These are phyloP conservation scores for Phalaenopsis aphrodite DNA, from an alignment of 106 monocot species.

Conservation along the genomic window DNA sequence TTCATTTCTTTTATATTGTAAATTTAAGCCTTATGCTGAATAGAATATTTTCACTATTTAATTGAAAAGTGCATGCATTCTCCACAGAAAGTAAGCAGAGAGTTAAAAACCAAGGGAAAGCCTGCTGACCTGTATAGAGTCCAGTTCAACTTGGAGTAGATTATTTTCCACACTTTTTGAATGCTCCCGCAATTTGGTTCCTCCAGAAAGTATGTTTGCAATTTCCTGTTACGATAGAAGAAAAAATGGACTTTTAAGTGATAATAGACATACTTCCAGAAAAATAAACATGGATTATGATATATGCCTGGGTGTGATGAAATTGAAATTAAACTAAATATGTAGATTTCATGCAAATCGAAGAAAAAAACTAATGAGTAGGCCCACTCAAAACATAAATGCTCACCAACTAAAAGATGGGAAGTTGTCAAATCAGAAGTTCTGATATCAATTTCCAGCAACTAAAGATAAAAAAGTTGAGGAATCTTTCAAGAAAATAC, in stretches of 20 bases:
- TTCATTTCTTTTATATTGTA: too few species aligned
- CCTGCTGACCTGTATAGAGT: constrained; percentile 77
- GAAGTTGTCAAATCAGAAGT: background rate
- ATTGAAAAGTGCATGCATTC: background rate
- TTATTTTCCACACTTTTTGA: constrained; percentile 94
- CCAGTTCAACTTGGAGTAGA: constrained; percentile 90
- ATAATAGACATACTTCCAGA: background rate
- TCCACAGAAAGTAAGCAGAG: background rate
- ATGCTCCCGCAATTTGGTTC: constrained; percentile 78
- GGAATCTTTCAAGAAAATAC: background rate
- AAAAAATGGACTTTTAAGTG: background rate
- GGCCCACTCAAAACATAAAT: background rate
- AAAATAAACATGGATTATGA: background rate
- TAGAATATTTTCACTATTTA: background rate
- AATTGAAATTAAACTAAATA: too few species aligned
- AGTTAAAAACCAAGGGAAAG: background rate
- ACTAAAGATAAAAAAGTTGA: background rate
- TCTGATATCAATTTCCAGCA: background rate
- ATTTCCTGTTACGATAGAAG: constrained; percentile 50
- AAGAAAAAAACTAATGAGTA: background rate
- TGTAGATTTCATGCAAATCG: background rate
- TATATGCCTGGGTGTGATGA: background rate
- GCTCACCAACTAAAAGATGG: background rate
- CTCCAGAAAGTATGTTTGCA: constrained; percentile 76
- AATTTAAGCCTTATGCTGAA: too few species aligned